phyloP scores from a whole-genome alignment of 306 rosid species.

The Carpinus viminea region DNA sequence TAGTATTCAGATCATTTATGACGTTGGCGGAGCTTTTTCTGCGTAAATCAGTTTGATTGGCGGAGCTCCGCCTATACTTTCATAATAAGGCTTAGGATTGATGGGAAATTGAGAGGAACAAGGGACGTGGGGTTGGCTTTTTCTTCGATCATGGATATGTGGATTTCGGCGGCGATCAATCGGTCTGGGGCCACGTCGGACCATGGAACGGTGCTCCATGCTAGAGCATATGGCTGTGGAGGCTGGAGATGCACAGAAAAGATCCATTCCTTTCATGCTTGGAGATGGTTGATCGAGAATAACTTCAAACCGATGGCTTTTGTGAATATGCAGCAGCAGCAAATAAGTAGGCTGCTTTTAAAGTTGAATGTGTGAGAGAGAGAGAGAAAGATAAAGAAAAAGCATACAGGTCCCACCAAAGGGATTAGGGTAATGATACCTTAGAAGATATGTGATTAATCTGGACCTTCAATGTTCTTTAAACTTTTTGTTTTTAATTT shows the following conservation, averaged over 20 bases:
- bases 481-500: not conserved
- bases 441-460: conserved; percentile 39
- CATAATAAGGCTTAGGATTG: conserved; percentile 54
- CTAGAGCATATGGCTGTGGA: conserved; percentile 67
- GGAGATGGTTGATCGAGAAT: not conserved
- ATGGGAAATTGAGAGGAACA: conserved; percentile 74
- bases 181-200: conserved; percentile 34
- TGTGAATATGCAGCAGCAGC: not conserved
- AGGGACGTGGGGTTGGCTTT: conserved; percentile 48
- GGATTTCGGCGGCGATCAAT: conserved; percentile 11
- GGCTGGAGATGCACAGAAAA: conserved; percentile 69
- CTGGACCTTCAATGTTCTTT: conserved; percentile 31
- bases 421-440: conserved; percentile 22
- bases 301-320: conserved; percentile 7
- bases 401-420: conserved; percentile 36
- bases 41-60: conserved; percentile 33
- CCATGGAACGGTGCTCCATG: conserved; percentile 44
- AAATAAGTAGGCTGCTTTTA: conserved; percentile 10
- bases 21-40: conserved; percentile 52
- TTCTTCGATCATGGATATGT: conserved; percentile 31
- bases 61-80: conserved; percentile 52
- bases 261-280: conserved; percentile 60
- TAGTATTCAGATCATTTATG: conserved; percentile 30
- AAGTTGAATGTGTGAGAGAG: conserved; percentile 19
- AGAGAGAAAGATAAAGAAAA: conserved; percentile 6